A percentile compares a stretch with the other conserved stretches of the same genome.
Evolutionary conservation across 345 rosid species (phyloP).

Genomic region (Gossypium thurberi): DNA sequence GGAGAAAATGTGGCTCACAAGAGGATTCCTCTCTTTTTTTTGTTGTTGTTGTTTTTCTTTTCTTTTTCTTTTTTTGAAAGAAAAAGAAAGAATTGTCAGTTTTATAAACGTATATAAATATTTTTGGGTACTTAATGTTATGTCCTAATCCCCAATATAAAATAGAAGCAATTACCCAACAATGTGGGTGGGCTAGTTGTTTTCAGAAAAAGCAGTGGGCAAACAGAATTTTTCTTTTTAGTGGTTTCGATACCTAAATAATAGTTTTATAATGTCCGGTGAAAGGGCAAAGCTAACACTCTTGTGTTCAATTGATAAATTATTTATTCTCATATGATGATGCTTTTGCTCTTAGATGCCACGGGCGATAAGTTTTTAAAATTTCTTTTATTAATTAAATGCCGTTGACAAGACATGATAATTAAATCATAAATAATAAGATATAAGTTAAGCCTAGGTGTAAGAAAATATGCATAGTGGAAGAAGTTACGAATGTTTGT

Average conservation of each 20-base stretch:
- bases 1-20: conserved; percentile 7
- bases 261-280: not conserved
- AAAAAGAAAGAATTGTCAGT: not conserved
- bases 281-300: not conserved
- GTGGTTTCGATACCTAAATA: conserved; percentile 27
- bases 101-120: not conserved
- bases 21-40: conserved; percentile 21
- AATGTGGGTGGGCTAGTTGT: conserved; percentile 36
- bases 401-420: conserved; percentile 3
- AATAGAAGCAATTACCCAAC: conserved; percentile 29
- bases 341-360: not conserved
- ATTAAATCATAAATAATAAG: not conserved
- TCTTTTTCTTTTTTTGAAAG: not conserved
- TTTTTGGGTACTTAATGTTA: conserved; percentile 8
- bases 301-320: not conserved
- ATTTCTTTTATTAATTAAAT: not conserved
- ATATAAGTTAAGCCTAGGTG: not conserved
- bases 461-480: too few species aligned
- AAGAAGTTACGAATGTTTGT: too few species aligned
- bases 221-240: conserved; percentile 36
- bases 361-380: not conserved
- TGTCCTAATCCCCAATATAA: conserved; percentile 19
- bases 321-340: not conserved
- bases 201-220: conserved; percentile 46
- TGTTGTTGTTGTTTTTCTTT: too few species aligned